Percentiles rank a stretch among this genome's conserved stretches.
phyloP scores from a whole-genome alignment of 1,139 yeast species.

The Kodamaea anthophila region DNA sequence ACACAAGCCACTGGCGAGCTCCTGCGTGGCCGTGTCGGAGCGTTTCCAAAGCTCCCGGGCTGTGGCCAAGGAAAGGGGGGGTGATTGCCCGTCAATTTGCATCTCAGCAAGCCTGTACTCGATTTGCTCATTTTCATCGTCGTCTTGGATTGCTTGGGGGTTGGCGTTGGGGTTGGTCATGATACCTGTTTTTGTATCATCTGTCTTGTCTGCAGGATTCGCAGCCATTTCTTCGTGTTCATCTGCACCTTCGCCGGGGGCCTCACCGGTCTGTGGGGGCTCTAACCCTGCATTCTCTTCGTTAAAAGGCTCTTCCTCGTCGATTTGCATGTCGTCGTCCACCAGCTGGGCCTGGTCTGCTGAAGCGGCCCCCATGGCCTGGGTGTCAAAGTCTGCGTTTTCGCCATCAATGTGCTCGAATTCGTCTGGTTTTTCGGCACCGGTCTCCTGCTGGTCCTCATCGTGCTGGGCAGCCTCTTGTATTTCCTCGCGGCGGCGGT shows the following conservation, averaged over 20 bases:
- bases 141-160: slow-evolving; percentile 23
- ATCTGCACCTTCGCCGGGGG: slow-evolving; percentile 17
- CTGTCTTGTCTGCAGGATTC: slow-evolving; percentile 29
- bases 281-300: slow-evolving; percentile 17
- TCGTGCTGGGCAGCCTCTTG: slow-evolving; percentile 50
- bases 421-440: slow-evolving; percentile 73
- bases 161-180: slow-evolving; percentile 19
- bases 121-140: slow-evolving; percentile 21
- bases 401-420: slow-evolving; percentile 90
- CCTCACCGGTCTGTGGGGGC: slow-evolving; percentile 11
- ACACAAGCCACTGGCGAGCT: slow-evolving; percentile 78
- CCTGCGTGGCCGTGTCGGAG: slow-evolving; percentile 80
- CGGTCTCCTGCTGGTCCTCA: slow-evolving; percentile 41
- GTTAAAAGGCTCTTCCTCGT: slow-evolving; percentile 46
- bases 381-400: slow-evolving; percentile 68
- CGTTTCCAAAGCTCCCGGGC: slow-evolving; percentile 77
- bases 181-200: slow-evolving; percentile 19
- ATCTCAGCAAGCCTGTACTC: slow-evolving; percentile 29
- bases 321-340: slow-evolving; percentile 84
- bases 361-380: slow-evolving; percentile 88
- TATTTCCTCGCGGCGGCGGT: slow-evolving; percentile 85
- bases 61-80: slow-evolving; percentile 52
- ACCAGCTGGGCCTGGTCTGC: slow-evolving; percentile 72
- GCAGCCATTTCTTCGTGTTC: slow-evolving; percentile 15
- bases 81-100: no score